Evolutionary conservation across 106 monocot genomes (phyloP), one percentile per base, ranked within the genome.

Genomic region (Allium fistulosum): DNA sequence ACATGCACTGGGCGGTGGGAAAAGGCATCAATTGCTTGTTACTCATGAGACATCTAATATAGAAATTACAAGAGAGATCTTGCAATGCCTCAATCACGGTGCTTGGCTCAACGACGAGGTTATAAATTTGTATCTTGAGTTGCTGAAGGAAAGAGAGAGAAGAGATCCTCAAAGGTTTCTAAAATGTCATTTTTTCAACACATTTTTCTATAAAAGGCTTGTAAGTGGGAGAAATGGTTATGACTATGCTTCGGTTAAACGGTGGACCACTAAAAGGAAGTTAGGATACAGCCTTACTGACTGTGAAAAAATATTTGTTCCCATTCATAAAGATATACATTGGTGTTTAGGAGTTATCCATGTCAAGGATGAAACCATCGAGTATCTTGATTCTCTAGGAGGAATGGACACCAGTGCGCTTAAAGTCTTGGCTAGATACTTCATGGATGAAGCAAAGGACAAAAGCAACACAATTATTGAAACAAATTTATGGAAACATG

Each of bases 101-200:
- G 87, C 80, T 59, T 99, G 97, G 97, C 73, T 99, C 63, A 99
- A 99, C 76, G 97, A 99, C 72, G 97, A 99, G 89, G 97, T 99
- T 75, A 97, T 92, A 77, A 97, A 97, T 82, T 53, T 97, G 16
- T 97, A 97, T 62, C 81, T 97, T 75, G 92, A 84, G 60, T 70
- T 97, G 61, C 61, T 97, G 57, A 97, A 97, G 76, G 92, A 97
- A 71, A 81, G 97, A 77, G 97, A 92, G 84, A 84, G 53, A 76
- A 92, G 89, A 82, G 89, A 89, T 45, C 82, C 86, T 15, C 70
- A 79, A 18, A 92, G 75, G 61, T 92, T 87, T 60, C 63, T 89
- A 71, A 86, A 78, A 77, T 97, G 92, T 51, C 96, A 96, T 82
- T 97, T 92, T 74, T 97, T 97, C 72, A 97, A 81, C 67, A 97